Base-by-base conservation (phyloP, 2,329 filamentous ascomycete genomes). In the Apiospora arundinis region DNA sequence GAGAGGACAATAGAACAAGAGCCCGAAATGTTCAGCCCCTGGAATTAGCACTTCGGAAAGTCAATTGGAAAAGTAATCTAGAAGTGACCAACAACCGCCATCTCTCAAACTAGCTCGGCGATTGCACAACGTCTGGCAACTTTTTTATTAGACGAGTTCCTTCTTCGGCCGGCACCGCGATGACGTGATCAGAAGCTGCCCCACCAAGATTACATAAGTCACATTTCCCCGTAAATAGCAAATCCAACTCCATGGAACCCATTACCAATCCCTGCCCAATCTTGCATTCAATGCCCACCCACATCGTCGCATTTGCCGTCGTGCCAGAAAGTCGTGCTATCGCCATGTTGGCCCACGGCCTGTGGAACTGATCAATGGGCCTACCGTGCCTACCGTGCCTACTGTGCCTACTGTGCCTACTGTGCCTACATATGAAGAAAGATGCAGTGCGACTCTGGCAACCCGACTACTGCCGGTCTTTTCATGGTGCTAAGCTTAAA, bases 161-260 rank as follows among this genome's bases (percentile, higher is more conserved):
- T 40, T 63, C 32, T 63, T 63, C 21, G 32, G 56, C 56, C 56
- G 32, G 56, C 56, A 63, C 56, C 56, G 56, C 56, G 56, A 63
- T 63, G 56, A 63, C 56, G 56, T 63, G 56, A 63, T 63, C 56
- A 28, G 18, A 40, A 40, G 32, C 28, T 21, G 56, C 56, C 56
- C 32, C 56, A 40, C 56, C 32, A n/a, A n/a, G 56, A 63, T 63
- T 63, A 40, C 18, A 21, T 63, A 21, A 63, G 56, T 18, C 52
- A 60, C 16, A 25, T 28, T 40, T 40, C 56, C 56, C 32, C 32
- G 56, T 63, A 40, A 48, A 46, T 46, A 2, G 2, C 2, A 32
- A 18, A 37, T 37, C 28, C 52, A 37, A 37, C 52, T 18, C 25
- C 49, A 56, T 56, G 49, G 49, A 21, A 56, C 49, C 49, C 49